Evolutionary conservation across 2,329 filamentous ascomycete genomes (phyloP), one percentile per base, ranked within the genome.

Genomic region (Claviceps sp.): DNA sequence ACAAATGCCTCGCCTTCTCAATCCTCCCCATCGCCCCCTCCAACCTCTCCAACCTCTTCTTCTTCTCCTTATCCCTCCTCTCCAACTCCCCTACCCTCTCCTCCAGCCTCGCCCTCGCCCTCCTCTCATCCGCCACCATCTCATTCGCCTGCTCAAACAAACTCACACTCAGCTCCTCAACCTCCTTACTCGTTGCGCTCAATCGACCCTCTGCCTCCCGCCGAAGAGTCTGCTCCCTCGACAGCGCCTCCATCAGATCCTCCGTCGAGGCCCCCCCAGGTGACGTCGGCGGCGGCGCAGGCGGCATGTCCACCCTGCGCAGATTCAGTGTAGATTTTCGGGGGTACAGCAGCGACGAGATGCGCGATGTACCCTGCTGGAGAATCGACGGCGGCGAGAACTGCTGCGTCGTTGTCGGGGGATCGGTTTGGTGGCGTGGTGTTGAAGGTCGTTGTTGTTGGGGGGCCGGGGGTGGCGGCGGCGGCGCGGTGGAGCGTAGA

Each of bases 131-230:
- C 2, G 87, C 86, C 20, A 93, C 87, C 87, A 93, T 93, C 68
- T 89, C 82, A 65, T 93, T 93, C 50, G 87, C 87, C 70, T 90
- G 83, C 69, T 86, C 82, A 65, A 93, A 93, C 51, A 93, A 70
- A 49, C 77, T 78, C 20, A 79, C 84, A 61, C 79, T 86, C 57
- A 93, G 71, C 68, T 93, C 87, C 67, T 91, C 87, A 20, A 91
- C 77, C 70, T 93, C 87, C 13, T 72, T 74, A 61, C 79, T 82
- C 49, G 86, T 84, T 48, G 81, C 77, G 56, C 74, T 75, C 20
- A 88, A 71, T 55, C 79, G 77, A 48, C 77, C 76, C 68, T 93
- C 87, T 1, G 86, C 86, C 50, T 81, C 78, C 41, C 76, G 72
- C 13, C 87, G 79, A 53, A 86, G 73, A 45, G 69, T 70, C 62